These are phyloP conservation scores for Usnea hakonensis DNA, from an alignment of 495 filamentous ascomycete species.

Conservation along the genomic window DNA sequence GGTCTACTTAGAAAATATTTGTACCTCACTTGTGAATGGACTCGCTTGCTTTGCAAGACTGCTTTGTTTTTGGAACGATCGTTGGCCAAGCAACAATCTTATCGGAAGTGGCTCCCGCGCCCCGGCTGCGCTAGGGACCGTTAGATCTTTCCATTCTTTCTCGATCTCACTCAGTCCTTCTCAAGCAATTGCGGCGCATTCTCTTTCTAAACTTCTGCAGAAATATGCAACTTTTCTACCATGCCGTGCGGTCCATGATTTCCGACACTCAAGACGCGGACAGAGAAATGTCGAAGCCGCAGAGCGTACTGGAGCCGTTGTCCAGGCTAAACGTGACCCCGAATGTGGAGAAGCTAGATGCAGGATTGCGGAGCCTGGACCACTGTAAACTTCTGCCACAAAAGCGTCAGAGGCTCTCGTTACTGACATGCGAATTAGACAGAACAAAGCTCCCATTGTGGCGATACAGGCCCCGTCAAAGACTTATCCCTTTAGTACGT, in stretches of 20 bases:
- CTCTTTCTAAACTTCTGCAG: not conserved
- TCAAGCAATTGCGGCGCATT: not conserved
- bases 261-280: not conserved
- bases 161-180: not conserved
- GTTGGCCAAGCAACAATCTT: conserved; percentile 4
- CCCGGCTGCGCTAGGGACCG: not conserved
- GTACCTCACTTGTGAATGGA: not conserved
- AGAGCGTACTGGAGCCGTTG: conserved; percentile 13
- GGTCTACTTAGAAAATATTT: not conserved
- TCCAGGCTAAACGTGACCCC: conserved; percentile 22
- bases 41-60: not conserved
- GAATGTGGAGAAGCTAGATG: conserved; percentile 50
- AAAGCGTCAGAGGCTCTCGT: not conserved
- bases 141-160: not conserved
- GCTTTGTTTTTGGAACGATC: not conserved
- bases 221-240: not conserved
- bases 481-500: conserved; percentile 75
- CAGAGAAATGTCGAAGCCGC: not conserved
- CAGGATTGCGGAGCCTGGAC: conserved; percentile 62
- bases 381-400: conserved; percentile 51
- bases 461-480: conserved; percentile 78
- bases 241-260: not conserved
- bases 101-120: not conserved
- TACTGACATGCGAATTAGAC: conserved; percentile 44
- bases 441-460: conserved; percentile 75